Evolutionary conservation across 176 grass and related monocot genomes (phyloP), one percentile per base, ranked within the genome.

Genomic region (Bolboschoenus planiculmis): DNA sequence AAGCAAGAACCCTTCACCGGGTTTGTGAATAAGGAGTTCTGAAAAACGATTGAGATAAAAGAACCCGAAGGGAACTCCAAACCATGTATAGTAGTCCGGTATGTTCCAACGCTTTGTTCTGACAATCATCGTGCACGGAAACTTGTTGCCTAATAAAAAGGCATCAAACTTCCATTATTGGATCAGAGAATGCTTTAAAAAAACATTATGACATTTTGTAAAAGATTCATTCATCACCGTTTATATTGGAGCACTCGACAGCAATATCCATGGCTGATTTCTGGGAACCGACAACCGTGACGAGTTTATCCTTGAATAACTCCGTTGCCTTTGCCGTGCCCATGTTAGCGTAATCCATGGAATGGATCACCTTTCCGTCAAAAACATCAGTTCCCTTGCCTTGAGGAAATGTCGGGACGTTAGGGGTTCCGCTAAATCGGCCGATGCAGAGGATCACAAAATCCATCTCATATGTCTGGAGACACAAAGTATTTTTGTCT

Each of bases 381-480:
- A 97, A 97, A 35, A 67, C 85, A 14, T 92, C 88, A 14, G 91
- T 87, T 0, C 89, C 94, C 2, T 40, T 82, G 46, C 59, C 31
- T 57, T 79, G 10, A 6, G 88, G 88, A 79, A 83, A 97, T 40
- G 21, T 29, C 5, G 91, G 94, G 15, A 94, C 58, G 85, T 97
- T 94, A 0, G 90, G 91, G 31, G 82, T 65, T 62, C 92, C 90
- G 47, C 94, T 94, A 86, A 94, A 97, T 29, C 90, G 83, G 40
- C 94, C 94, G 36, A 97, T 42, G 86, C 91, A 94, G 1, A 97
- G 86, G 42, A 94, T 86, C 67, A 97, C 47, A 82, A 97, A 94
- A 16, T 97, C 94, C 56, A 92, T 90, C 36, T 87, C 65, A 36
- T 87, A 85, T 11, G 31, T 80, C 88, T 93, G 64, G 2, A 13